These are phyloP conservation scores for Phialophora macrospora DNA, from an alignment of 2,329 filamentous ascomycete genomes.

Conservation along the genomic window DNA sequence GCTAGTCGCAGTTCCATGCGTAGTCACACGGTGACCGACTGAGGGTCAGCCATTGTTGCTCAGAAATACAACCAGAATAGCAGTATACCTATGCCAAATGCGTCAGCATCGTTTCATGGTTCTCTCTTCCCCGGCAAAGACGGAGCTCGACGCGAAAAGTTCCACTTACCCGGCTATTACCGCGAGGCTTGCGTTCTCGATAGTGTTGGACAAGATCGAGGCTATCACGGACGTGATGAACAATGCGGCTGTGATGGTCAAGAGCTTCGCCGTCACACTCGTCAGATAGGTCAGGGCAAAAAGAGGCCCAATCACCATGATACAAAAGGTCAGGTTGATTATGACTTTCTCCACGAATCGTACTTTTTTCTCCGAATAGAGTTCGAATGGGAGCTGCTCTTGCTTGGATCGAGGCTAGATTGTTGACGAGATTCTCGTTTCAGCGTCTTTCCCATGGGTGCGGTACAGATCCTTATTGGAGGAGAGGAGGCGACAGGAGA, in stretches of 20 bases:
- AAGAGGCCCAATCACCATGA: constrained; percentile 5
- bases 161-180: background rate
- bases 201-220: background rate
- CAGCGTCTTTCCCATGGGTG: background rate
- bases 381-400: background rate
- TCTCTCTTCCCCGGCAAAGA: background rate
- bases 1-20: background rate
- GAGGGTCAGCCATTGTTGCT: constrained; percentile 4
- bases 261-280: constrained; percentile 1
- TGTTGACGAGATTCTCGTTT: background rate
- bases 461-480: background rate
- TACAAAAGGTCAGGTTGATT: constrained; percentile 2
- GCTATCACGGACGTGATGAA: constrained; percentile 4
- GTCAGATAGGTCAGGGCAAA: constrained; percentile 3
- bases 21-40: background rate
- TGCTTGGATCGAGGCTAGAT: background rate
- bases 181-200: constrained; percentile 2
- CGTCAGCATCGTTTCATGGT: background rate
- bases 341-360: constrained; percentile 1
- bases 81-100: constrained; percentile 1
- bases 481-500: background rate
- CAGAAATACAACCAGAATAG: constrained; percentile 2
- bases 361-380: constrained; percentile 6
- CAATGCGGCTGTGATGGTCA: constrained; percentile 1
- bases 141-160: background rate